Base-by-base conservation (phyloP, 1,284 basidiomycete species). In the Fomitopsis pinicola region DNA sequence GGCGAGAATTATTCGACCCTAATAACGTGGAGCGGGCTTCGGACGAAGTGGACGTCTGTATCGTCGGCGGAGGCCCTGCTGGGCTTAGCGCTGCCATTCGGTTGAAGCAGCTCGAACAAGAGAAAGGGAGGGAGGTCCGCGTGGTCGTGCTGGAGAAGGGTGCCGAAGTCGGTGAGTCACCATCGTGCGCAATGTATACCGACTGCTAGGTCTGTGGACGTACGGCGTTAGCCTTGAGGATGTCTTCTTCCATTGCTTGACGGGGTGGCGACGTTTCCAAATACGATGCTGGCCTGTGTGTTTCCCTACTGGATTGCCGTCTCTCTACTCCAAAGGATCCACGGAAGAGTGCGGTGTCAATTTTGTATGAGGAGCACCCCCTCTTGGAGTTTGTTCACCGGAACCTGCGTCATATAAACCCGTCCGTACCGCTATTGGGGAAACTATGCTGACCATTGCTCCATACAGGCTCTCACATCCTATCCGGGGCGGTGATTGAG, bases 141-240 rank as follows among this genome's bases (percentile, higher is more conserved):
- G 95, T 99, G 14, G 92, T 99, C 45, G 90, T 99, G 0, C 82
- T 99, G 12, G 97, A 99, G 78, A 99, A 99, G 77, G 95, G 95
- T 14, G 81, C 84, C 17, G 97, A 98, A 84, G 85, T 95, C 54
- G 94, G 94, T 92, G 60, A 72, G 89, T 85, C 45, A 22, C 62
- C 48, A 14, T 15, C 40, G 7, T 15, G n/a, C 35, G 12, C 19
- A 36, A 50, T 48, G 36, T 28, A 10, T 30, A 42, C 30, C 5
- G 38, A 40, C 57, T 33, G 30, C n/a, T 12, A 12, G 15, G 30
- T 12, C 7, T 42, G 15, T 9, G 22, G 48, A 6, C 22, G 40
- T 14, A 22, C 45, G 8, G 22, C 28, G n/a, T 19, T 40, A 40
- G 38, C 38, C 38, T 8, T 40, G 30, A 5, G 30, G 30, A 33